Base-by-base conservation (phyloP, 352 stramenopile genomes). In the Peronosclerospora sorghi region DNA sequence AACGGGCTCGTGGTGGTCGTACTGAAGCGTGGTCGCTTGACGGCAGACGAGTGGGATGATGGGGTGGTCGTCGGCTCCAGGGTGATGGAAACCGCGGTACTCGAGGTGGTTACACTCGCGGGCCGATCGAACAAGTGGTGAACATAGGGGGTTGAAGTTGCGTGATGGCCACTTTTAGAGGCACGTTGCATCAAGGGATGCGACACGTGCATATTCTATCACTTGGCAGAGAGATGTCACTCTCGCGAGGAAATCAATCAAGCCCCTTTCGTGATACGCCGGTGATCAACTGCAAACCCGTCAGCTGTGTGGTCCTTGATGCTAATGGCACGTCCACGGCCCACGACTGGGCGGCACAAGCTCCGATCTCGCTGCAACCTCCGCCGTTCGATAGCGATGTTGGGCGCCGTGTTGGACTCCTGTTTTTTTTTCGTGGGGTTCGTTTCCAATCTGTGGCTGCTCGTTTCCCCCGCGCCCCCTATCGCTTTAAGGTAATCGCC, bases 311-410 rank as follows among this genome's bases (percentile, higher is more conserved):
- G 30, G 30, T 48, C 54, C 45, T 42, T 17, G 34, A 36, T 45
- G 34, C 41, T 37, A 40, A 13, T 28, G 53, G 19, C 21, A 47
- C 48, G 28, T 21, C 28, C 9, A 60, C 15, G 32, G 28, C 18
- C 60, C 56, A 66, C 20, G 50, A 41, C 48, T 71, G 56, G 61
- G 67, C 61, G 30, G 52, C 56, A 48, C 48, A 26, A 42, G 38
- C 50, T 52, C 41, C 54, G 19, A 47, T 43, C 32, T 55, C 47
- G 49, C 57, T 54, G 54, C 68, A 66, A 51, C 74, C 54, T 53
- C 62, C 53, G 35, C 75, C 58, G 58, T 50, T 53, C 13, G 40
- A 45, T 30, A n/a, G 58, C 54, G 35, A 72, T 72, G 32, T 68
- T 50, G 37, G 66, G 58, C 58, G 58, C 62, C 58, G 62, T 72